phyloP scores from a whole-genome alignment of 352 stramenopile species.

The Globisporangium canariense region DNA sequence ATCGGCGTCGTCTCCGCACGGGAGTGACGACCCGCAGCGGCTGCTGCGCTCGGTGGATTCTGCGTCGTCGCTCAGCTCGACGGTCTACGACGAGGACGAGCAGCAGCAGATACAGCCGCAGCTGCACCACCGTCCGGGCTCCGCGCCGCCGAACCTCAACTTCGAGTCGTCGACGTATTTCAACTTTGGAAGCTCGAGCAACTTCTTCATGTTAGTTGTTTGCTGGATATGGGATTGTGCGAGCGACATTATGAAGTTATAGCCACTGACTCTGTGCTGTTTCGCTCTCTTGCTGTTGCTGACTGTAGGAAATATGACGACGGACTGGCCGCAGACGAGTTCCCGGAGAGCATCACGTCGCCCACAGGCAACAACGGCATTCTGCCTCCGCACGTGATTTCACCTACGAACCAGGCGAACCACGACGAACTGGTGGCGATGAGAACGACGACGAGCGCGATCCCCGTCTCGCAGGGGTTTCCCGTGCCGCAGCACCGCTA shows the following conservation, averaged over 20 bases:
- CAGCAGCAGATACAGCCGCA: conserved; percentile 9
- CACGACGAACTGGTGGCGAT: conserved; percentile 21
- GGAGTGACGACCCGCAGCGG: conserved; percentile 13
- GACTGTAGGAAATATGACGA: conserved; percentile 35
- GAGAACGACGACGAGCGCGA: not conserved
- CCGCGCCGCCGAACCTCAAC: conserved; percentile 21
- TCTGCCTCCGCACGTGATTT: conserved; percentile 25
- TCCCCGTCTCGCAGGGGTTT: conserved; percentile 11
- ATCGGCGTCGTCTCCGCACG: conserved; percentile 4
- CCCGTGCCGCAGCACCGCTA: conserved; percentile 8
- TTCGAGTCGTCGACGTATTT: conserved; percentile 53
- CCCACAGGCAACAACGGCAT: conserved; percentile 31
- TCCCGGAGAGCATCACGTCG: conserved; percentile 7
- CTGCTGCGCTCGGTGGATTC: conserved; percentile 22
- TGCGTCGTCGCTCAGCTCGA: conserved; percentile 23
- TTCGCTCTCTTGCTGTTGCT: not conserved
- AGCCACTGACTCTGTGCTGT: not conserved
- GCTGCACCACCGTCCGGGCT: conserved; percentile 15
- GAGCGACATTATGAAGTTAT: not conserved
- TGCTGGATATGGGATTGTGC: not conserved
- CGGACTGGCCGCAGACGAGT: conserved; percentile 13
- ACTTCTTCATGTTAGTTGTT: conserved; percentile 45
- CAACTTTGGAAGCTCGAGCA: conserved; percentile 32
- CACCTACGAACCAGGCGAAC: conserved; percentile 44
- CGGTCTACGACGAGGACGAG: conserved; percentile 27